Percentiles rank a stretch among this genome's conserved stretches.
phyloP scores from a whole-genome alignment of 495 filamentous ascomycete species.

The Neurospora tetraspora region DNA sequence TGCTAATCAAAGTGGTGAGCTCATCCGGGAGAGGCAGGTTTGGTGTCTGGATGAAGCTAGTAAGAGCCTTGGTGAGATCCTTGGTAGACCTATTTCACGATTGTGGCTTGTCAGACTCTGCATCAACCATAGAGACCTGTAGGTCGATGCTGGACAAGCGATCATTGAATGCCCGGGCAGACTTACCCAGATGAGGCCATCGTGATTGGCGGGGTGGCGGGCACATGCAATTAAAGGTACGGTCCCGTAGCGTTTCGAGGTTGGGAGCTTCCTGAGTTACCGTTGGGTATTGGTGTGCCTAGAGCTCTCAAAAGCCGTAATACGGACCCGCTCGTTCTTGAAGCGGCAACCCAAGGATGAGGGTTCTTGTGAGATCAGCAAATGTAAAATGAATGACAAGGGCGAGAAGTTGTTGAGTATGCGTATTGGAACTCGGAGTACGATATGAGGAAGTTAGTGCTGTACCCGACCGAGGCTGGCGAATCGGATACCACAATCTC shows the following conservation, averaged over 20 bases:
- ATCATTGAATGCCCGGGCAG: not conserved
- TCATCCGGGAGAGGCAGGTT: slow-evolving; percentile 53
- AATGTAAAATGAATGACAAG: not conserved
- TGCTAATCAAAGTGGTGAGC: slow-evolving; percentile 44
- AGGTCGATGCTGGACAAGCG: not conserved
- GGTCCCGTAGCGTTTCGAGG: not conserved
- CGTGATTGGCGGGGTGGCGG: slow-evolving; percentile 9
- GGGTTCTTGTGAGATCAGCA: not conserved
- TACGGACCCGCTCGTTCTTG: not conserved
- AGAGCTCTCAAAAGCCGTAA: not conserved
- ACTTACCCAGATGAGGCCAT: slow-evolving; percentile 29
- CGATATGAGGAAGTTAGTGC: not conserved
- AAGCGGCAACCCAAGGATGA: not conserved
- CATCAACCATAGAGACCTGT: not conserved
- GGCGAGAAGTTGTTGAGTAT: not conserved
- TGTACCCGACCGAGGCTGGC: not conserved
- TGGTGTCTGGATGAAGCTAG: slow-evolving; percentile 38
- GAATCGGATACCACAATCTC: not conserved
- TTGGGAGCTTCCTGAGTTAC: not conserved
- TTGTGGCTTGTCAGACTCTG: not conserved
- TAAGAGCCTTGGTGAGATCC: slow-evolving; percentile 52
- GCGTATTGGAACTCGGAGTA: not conserved
- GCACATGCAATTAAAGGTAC: slow-evolving; percentile 5
- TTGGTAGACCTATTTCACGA: slow-evolving; percentile 31
- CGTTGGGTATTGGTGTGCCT: not conserved